phyloP scores from a whole-genome alignment of 768 basidiomycete genomes.

The Kwoniella sp. region DNA sequence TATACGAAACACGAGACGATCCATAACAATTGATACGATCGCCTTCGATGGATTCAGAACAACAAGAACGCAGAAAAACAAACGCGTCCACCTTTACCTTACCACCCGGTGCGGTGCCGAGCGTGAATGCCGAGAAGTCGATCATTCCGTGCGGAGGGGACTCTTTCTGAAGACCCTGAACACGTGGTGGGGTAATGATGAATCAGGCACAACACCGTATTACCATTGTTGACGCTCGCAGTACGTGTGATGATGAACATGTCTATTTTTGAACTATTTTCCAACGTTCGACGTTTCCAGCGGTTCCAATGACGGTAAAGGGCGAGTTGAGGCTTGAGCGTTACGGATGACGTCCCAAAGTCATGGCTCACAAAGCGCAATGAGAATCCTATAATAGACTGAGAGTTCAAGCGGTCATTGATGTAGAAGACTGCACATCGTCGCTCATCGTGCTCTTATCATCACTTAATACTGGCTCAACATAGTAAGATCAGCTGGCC shows the following conservation, averaged over 20 bases:
- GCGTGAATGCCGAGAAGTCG: background rate
- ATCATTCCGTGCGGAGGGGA: background rate
- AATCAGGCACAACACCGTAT: no score
- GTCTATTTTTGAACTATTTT: background rate
- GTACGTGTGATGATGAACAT: no score
- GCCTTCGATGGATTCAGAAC: background rate
- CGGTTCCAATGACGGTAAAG: background rate
- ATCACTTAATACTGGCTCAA: no score
- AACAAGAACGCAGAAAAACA: constrained; percentile 1
- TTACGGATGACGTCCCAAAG: no score
- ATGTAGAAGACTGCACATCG: no score
- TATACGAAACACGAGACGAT: background rate
- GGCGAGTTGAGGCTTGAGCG: no score
- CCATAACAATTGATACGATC: background rate
- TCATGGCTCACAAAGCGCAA: no score
- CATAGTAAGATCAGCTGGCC: no score
- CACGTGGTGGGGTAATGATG: background rate
- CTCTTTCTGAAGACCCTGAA: background rate
- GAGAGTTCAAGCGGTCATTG: no score
- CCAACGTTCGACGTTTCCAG: background rate
- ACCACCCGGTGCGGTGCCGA: background rate
- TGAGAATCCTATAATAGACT: no score
- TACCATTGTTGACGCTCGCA: no score
- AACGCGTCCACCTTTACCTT: constrained; percentile 8
- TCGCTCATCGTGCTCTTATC: no score